phyloP scores from a whole-genome alignment of 2,329 filamentous ascomycete species.

The Aquanectria penicillioides region DNA sequence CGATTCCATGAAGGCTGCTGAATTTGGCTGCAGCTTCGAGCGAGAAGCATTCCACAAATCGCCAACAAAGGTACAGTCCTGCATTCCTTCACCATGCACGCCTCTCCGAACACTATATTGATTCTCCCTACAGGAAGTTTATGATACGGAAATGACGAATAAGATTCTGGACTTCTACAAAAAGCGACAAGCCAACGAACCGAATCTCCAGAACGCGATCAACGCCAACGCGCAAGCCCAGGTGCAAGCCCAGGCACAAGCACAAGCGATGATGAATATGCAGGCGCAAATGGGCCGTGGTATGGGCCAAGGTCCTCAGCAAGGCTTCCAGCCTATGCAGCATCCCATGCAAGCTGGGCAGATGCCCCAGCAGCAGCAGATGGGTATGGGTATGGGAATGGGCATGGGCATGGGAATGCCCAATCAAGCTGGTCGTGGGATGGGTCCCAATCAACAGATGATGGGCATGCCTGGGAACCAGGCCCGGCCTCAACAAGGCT shows the following conservation, averaged over 20 bases:
- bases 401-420: constrained; percentile 54
- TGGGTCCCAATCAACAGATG: constrained; percentile 54
- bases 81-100: background rate
- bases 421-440: constrained; percentile 51
- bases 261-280: constrained; percentile 62
- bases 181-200: constrained; percentile 61
- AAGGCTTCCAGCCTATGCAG: constrained; percentile 67
- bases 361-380: constrained; percentile 56
- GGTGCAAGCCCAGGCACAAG: constrained; percentile 47
- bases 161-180: constrained; percentile 61
- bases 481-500: constrained; percentile 42
- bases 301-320: constrained; percentile 61
- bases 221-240: constrained; percentile 57
- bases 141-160: constrained; percentile 58
- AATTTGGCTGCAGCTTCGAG: constrained; percentile 58
- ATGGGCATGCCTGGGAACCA: constrained; percentile 50
- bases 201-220: constrained; percentile 60
- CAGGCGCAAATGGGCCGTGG: constrained; percentile 62
- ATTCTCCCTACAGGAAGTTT: constrained; percentile 53
- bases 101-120: background rate
- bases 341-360: constrained; percentile 67
- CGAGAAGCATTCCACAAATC: constrained; percentile 57
- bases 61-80: constrained; percentile 56
- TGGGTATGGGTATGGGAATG: constrained; percentile 43
- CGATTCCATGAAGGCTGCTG: constrained; percentile 54